These are phyloP conservation scores for Manihot esculenta DNA, from an alignment of 441 rosid species.

Conservation along the genomic window DNA sequence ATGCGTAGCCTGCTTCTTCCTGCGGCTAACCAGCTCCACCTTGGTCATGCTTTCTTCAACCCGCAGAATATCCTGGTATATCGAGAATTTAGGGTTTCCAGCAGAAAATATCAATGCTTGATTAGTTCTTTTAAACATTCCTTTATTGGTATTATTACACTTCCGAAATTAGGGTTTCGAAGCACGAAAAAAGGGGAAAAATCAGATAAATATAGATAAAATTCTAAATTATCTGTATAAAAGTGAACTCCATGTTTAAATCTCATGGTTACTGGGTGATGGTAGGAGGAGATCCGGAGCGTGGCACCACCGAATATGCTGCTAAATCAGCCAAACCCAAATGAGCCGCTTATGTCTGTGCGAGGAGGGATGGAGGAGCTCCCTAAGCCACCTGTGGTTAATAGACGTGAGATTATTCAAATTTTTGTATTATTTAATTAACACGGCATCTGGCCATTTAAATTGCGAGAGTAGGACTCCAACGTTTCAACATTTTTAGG, in stretches of 20 bases:
- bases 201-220: background rate
- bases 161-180: slow-evolving; percentile 10
- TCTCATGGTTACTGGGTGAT: background rate
- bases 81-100: slow-evolving; percentile 8
- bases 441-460: background rate
- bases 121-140: background rate
- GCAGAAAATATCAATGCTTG: background rate
- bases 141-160: background rate
- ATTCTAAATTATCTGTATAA: background rate
- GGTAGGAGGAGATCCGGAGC: slow-evolving; percentile 68
- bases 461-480: background rate
- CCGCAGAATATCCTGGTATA: slow-evolving; percentile 70
- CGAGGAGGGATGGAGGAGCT: slow-evolving; percentile 51
- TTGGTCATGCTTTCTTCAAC: slow-evolving; percentile 60
- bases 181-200: background rate
- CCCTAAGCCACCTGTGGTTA: slow-evolving; percentile 59
- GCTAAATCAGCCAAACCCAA: slow-evolving; percentile 60
- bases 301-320: slow-evolving; percentile 52
- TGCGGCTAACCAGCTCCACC: slow-evolving; percentile 71
- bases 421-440: background rate
- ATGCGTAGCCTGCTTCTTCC: slow-evolving; percentile 64
- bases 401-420: slow-evolving; percentile 62
- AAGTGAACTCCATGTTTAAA: background rate
- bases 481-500: slow-evolving; percentile 11
- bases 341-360: slow-evolving; percentile 44